These are phyloP conservation scores for Solanum paucissectum DNA, from an alignment of 257 asterid genomes.

Conservation along the genomic window DNA sequence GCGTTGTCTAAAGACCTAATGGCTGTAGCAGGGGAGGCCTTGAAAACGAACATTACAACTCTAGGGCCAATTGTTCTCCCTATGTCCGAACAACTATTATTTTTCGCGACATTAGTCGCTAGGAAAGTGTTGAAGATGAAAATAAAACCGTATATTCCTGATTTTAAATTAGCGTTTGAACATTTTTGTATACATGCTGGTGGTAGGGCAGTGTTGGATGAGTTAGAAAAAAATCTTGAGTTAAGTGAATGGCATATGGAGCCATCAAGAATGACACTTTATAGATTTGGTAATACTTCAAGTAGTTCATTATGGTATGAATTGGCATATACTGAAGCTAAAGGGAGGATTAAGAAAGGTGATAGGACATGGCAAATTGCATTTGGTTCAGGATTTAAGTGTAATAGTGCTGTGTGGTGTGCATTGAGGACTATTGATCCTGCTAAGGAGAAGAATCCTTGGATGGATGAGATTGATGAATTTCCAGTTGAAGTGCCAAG, in stretches of 20 bases:
- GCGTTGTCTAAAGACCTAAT: conserved; percentile 40
- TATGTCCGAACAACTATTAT: conserved; percentile 47
- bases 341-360: conserved; percentile 37
- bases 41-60: conserved; percentile 34
- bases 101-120: conserved; percentile 34
- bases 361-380: conserved; percentile 49
- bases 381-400: conserved; percentile 47
- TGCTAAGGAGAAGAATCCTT: conserved; percentile 38
- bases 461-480: conserved; percentile 46
- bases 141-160: conserved; percentile 35
- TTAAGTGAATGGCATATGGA: conserved; percentile 42
- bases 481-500: conserved; percentile 36
- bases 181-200: conserved; percentile 51
- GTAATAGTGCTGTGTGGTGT: conserved; percentile 44
- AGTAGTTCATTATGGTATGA: conserved; percentile 49
- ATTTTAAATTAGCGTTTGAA: conserved; percentile 43
- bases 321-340: conserved; percentile 37
- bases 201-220: conserved; percentile 40
- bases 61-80: conserved; percentile 59
- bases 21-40: conserved; percentile 46
- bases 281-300: conserved; percentile 41
- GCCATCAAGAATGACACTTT: conserved; percentile 48
- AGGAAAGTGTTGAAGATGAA: conserved; percentile 36
- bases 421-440: conserved; percentile 36
- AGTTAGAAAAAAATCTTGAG: conserved; percentile 34